A percentile compares a stretch with the other conserved stretches of the same genome.
phyloP scores from a whole-genome alignment of 2,329 filamentous ascomycete species.

The Microdochium paspali region DNA sequence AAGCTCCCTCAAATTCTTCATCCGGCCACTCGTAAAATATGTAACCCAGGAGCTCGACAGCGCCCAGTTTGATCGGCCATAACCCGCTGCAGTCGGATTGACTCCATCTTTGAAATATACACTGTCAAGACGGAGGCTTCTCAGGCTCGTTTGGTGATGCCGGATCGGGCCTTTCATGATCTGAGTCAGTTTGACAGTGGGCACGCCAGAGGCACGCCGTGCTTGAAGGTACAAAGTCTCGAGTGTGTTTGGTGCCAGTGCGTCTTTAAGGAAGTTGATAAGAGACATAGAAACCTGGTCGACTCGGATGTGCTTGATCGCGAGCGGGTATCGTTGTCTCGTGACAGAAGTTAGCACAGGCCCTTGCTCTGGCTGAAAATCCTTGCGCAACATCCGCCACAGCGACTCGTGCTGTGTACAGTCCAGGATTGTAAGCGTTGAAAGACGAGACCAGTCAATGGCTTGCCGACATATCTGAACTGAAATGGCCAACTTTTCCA shows the following conservation, averaged over 20 bases:
- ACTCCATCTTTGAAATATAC: slow-evolving; percentile 32
- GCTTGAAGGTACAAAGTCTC: slow-evolving; percentile 74
- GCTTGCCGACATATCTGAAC: slow-evolving; percentile 59
- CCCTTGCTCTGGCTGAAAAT: slow-evolving; percentile 38
- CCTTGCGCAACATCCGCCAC: slow-evolving; percentile 62
- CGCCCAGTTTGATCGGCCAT: slow-evolving; percentile 61
- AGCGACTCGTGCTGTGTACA: slow-evolving; percentile 65
- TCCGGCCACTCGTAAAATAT: slow-evolving; percentile 68
- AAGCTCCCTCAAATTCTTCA: slow-evolving; percentile 62
- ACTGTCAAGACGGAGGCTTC: slow-evolving; percentile 66
- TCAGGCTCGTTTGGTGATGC: slow-evolving; percentile 61
- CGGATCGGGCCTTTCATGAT: slow-evolving; percentile 64
- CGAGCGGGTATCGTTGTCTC: slow-evolving; percentile 47
- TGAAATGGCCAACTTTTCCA: slow-evolving; percentile 68
- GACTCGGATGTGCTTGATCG: slow-evolving; percentile 65
- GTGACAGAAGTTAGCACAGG: slow-evolving; percentile 18
- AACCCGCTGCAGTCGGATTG: slow-evolving; percentile 18
- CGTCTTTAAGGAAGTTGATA: slow-evolving; percentile 67
- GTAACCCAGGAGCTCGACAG: slow-evolving; percentile 58
- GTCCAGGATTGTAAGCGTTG: slow-evolving; percentile 62
- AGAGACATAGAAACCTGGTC: slow-evolving; percentile 61
- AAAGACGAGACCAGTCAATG: slow-evolving; percentile 67
- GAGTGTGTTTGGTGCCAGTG: slow-evolving; percentile 68
- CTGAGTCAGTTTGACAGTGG: slow-evolving; percentile 54
- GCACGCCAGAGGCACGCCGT: slow-evolving; percentile 32